Conservation (phyloP, 179 eudicot species). For the Camellia oleifera region DNA sequence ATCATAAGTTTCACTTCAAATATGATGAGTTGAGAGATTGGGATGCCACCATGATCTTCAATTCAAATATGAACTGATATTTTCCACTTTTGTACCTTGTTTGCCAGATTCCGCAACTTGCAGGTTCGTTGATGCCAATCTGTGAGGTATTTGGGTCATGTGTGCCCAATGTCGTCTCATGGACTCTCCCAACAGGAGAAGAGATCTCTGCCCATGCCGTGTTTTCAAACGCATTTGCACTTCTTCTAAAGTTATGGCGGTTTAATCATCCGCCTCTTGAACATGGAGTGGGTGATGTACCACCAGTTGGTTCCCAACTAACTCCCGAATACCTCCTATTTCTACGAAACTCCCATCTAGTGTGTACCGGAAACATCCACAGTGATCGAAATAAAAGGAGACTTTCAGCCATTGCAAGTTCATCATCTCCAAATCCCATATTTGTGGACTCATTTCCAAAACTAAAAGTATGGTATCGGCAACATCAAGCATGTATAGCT, state of each 20-base stretch:
- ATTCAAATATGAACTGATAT: constrained; percentile 3
- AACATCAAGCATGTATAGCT: constrained; percentile 93
- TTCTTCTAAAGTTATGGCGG: constrained; percentile 91
- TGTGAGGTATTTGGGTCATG: constrained; percentile 96
- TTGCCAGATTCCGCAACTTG: constrained; percentile 87
- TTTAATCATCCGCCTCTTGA: constrained; percentile 95
- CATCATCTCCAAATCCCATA: constrained; percentile 68
- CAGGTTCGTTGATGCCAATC: constrained; percentile 89
- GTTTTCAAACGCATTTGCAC: constrained; percentile 90
- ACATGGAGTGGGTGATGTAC: constrained; percentile 85
- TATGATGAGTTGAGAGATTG: neutral
- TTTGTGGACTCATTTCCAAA: constrained; percentile 93
- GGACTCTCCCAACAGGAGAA: constrained; percentile 90
- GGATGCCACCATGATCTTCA: neutral
- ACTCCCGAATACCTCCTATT: constrained; percentile 89
- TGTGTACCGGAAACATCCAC: constrained; percentile 56
- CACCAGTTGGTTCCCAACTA: constrained; percentile 91
- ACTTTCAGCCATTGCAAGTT: constrained; percentile 53
- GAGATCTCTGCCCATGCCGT: constrained; percentile 80
- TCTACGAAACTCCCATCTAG: constrained; percentile 69
- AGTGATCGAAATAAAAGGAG: constrained; percentile 52
- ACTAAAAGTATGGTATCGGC: constrained; percentile 84
- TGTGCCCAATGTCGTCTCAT: constrained; percentile 58
- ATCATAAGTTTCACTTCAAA: neutral
- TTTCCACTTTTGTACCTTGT: constrained; percentile 1